A percentile compares a stretch with the other conserved stretches of the same genome.
These are phyloP conservation scores for Fusarium duplospermum DNA, from an alignment of 2,329 filamentous ascomycete genomes.

Conservation along the genomic window DNA sequence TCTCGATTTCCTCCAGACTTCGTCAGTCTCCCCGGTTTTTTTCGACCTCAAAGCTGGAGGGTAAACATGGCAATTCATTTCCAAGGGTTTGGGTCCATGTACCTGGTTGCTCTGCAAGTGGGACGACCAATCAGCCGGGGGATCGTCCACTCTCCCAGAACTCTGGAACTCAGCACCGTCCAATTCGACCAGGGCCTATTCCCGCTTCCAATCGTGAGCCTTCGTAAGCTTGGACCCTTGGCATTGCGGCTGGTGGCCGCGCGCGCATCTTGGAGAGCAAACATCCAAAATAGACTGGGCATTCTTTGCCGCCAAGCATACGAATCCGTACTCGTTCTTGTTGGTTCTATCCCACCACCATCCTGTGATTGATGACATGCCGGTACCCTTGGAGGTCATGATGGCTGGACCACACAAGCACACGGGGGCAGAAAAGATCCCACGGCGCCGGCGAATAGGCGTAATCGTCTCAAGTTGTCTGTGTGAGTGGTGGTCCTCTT, in stretches of 20 bases:
- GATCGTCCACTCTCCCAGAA: constrained; percentile 34
- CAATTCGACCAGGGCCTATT: constrained; percentile 17
- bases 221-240: constrained; percentile 3
- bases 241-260: constrained; percentile 13
- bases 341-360: neutral
- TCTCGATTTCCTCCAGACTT: neutral
- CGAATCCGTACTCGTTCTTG: neutral
- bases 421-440: constrained; percentile 9
- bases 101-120: constrained; percentile 27
- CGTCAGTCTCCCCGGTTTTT: neutral
- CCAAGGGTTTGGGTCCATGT: constrained; percentile 31
- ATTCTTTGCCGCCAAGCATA: constrained; percentile 6
- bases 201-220: constrained; percentile 20
- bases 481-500: constrained; percentile 2
- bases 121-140: constrained; percentile 36
- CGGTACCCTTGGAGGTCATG: neutral
- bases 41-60: constrained; percentile 11
- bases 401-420: neutral
- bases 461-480: constrained; percentile 15
- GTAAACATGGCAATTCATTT: constrained; percentile 20
- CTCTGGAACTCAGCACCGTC: constrained; percentile 24
- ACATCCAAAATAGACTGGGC: neutral
- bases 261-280: constrained; percentile 12
- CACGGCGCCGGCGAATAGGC: constrained; percentile 10
- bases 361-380: constrained; percentile 1